phyloP scores from a whole-genome alignment of 805 yeast species.

The Dipodascus geniculatus region DNA sequence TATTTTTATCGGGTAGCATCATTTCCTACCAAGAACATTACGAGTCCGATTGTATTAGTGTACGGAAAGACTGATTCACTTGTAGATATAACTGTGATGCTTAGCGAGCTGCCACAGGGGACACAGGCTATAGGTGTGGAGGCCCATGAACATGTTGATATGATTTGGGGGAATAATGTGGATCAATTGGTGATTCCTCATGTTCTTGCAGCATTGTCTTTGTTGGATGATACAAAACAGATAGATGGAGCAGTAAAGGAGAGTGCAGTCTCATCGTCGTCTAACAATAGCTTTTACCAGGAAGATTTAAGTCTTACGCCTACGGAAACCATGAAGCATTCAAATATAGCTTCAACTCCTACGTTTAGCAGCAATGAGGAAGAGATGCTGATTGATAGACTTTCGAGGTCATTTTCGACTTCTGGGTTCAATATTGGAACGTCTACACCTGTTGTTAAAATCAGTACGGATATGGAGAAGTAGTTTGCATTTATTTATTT shows the following conservation, averaged over 20 bases:
- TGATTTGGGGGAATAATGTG: conserved; percentile 75
- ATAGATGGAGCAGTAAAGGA: too few species aligned
- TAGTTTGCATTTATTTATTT: too few species aligned
- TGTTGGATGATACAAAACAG: not conserved
- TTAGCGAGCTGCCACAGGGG: conserved; percentile 46
- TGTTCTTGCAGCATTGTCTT: conserved; percentile 12
- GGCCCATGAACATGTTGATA: conserved; percentile 81
- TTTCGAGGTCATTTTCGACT: not conserved
- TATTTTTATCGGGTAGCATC: conserved; percentile 39
- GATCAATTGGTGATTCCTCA: conserved; percentile 21
- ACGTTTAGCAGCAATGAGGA: not conserved
- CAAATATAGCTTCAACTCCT: too few species aligned
- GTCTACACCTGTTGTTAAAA: not conserved
- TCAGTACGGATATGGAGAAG: not conserved
- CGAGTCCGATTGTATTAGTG: conserved; percentile 61
- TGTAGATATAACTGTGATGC: conserved; percentile 75
- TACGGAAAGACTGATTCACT: conserved; percentile 76
- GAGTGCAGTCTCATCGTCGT: too few species aligned
- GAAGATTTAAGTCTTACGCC: not conserved
- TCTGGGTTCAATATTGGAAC: conserved; percentile 2
- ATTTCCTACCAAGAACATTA: conserved; percentile 56
- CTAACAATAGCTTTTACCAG: not conserved
- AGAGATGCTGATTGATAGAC: not conserved
- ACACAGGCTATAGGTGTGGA: conserved; percentile 41
- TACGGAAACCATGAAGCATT: not conserved